phyloP scores from a whole-genome alignment of 805 yeast genomes.

The Candida hispaniensis region DNA sequence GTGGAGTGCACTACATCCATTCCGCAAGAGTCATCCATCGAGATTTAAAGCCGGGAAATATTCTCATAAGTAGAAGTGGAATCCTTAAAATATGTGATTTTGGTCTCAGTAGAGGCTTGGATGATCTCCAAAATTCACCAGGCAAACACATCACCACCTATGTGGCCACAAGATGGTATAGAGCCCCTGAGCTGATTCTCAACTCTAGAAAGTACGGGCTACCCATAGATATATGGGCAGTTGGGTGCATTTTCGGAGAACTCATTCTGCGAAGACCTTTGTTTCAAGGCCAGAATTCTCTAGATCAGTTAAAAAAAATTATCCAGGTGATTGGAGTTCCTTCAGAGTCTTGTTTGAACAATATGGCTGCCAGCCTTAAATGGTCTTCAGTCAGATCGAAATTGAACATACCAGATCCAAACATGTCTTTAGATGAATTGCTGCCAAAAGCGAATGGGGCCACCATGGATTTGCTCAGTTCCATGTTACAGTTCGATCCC shows the following conservation, averaged over 20 bases:
- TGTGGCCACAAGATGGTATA: constrained; percentile 91
- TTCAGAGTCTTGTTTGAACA: constrained; percentile 22
- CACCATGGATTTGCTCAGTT: constrained; percentile 42
- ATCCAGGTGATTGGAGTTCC: constrained; percentile 66
- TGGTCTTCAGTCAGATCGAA: constrained; percentile 9
- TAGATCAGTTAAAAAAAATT: constrained; percentile 62
- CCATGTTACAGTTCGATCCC: constrained; percentile 57
- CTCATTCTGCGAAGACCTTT: constrained; percentile 69
- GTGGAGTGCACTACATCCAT: constrained; percentile 83
- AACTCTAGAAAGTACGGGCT: constrained; percentile 41
- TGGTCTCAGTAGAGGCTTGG: constrained; percentile 78
- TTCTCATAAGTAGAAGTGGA: constrained; percentile 66
- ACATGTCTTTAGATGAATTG: constrained; percentile 26
- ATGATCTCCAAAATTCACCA: constrained; percentile 16
- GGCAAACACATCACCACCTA: constrained; percentile 35
- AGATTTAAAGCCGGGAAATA: constrained; percentile 86
- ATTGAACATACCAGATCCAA: constrained; percentile 11
- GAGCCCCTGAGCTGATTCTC: constrained; percentile 84
- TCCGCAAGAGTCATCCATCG: constrained; percentile 88
- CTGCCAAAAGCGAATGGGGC: constrained; percentile 51
- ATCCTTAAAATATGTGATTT: constrained; percentile 80
- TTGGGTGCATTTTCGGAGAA: constrained; percentile 84
- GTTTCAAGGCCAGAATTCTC: constrained; percentile 63
- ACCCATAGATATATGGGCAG: constrained; percentile 82
- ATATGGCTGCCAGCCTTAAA: constrained; percentile 13